Evolutionary conservation across 768 basidiomycete species (phyloP).

Genomic region (Termitomyces sp.): DNA sequence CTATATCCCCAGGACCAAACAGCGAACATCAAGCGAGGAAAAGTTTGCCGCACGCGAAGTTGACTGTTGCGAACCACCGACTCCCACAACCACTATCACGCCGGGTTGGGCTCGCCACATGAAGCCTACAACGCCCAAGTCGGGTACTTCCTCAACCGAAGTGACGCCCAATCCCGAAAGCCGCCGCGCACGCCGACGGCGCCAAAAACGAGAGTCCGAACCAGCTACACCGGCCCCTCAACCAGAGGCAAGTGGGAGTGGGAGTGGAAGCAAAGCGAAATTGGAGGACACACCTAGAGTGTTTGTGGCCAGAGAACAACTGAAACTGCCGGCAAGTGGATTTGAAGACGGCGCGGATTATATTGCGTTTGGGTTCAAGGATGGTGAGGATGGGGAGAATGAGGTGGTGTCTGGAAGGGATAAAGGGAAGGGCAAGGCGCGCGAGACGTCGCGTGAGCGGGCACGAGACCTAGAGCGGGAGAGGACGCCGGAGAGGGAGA

Average conservation of each 20-base stretch:
- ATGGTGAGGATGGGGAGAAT: constrained; percentile 9
- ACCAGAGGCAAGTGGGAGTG: constrained; percentile 4
- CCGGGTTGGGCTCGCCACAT: neutral
- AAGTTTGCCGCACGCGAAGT: neutral
- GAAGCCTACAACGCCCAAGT: constrained; percentile 10
- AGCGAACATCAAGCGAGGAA: neutral
- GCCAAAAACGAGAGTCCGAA: constrained; percentile 16
- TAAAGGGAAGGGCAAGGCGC: constrained; percentile 17
- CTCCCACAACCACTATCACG: neutral
- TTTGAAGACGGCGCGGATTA: constrained; percentile 35
- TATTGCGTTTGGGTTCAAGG: constrained; percentile 21
- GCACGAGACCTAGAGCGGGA: constrained; percentile 30
- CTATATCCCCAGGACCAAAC: constrained; percentile 9
- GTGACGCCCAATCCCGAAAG: constrained; percentile 11
- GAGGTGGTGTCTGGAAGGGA: constrained; percentile 1
- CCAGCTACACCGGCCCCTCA: neutral
- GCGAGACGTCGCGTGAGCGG: constrained; percentile 9
- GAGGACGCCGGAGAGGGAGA: constrained; percentile 26
- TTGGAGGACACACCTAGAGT: neutral
- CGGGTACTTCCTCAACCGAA: constrained; percentile 5
- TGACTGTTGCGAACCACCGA: neutral
- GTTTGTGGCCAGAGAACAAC: neutral
- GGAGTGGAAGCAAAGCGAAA: neutral
- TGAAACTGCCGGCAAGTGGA: neutral
- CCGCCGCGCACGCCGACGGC: constrained; percentile 14